Evolutionary conservation across 2,329 filamentous ascomycete genomes (phyloP), one percentile per base, ranked within the genome.

Genomic region (Trichoderma hamatum): DNA sequence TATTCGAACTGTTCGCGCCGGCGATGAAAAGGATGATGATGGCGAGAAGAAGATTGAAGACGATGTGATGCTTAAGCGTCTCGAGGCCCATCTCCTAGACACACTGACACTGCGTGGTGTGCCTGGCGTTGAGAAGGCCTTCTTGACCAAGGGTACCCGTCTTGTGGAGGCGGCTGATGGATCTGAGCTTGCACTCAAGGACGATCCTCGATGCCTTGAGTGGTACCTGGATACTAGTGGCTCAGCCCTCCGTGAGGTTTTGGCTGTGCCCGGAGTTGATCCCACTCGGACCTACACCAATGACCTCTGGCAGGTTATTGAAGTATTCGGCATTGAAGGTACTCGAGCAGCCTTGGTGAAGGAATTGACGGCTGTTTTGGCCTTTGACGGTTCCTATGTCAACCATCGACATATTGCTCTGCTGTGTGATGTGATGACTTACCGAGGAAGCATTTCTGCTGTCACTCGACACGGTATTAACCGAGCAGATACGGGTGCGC

Each of bases 391-490:
- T 87, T 98, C 96, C 16, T 99, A 99, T 79, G 96, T 99, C 86
- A 99, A 99, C 80, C 94, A 98, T 82, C 94, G 96, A 76, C 96
- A 99, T 84, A 89, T 99, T 84, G 92, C 94, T 59, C 88, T 99
- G 43, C 86, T 99, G 65, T 94, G 96, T 72, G 96, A 99, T 82
- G 93, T 99, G 72, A 99, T 99, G 96, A 97, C 94, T 32, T 94
- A 96, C 76, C 89, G 96, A 76, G 96, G 96, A 73, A 91, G 92
- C 75, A 90, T 99, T 76, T 97, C 97, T 80, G 95, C 96, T 16
- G 95, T 99, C 72, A 99, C 96, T 68, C 92, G 96, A 81, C 96
- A 99, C 78, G 96, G 96, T 82, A 99, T 99, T 84, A 99, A 99
- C 84, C 90, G 96, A 75, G 93, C 95, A 30, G 96, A 99, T 78